Percentiles rank a stretch among this genome's conserved stretches.
Evolutionary conservation across 1,139 yeast species (phyloP).

Genomic region (Kodamaea plutei): DNA sequence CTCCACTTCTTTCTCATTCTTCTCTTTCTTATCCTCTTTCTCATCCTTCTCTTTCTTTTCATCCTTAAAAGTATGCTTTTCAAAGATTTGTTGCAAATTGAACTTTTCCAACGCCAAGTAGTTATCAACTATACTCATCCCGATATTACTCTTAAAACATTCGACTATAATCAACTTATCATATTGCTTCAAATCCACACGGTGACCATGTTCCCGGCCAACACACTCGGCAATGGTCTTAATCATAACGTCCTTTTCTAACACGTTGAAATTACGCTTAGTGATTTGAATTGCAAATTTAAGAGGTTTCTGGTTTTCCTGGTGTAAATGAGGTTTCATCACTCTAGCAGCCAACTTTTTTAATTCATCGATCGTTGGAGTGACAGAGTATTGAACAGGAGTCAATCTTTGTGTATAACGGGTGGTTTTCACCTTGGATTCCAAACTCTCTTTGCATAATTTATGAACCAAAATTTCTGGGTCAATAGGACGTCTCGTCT

Average conservation of each 20-base stretch:
- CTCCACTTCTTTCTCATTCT: slow-evolving; percentile 3
- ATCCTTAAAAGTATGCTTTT: slow-evolving; percentile 30
- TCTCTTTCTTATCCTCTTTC: slow-evolving; percentile 3
- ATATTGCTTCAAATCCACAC: slow-evolving; percentile 75
- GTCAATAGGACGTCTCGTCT: slow-evolving; percentile 70
- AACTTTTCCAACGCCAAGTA: slow-evolving; percentile 53
- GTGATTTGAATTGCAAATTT: slow-evolving; percentile 82
- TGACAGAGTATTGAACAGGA: slow-evolving; percentile 74
- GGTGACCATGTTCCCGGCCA: slow-evolving; percentile 66
- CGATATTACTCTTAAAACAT: slow-evolving; percentile 79
- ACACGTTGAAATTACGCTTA: slow-evolving; percentile 70
- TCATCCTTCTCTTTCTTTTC: slow-evolving; percentile 10
- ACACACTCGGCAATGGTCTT: slow-evolving; percentile 67
- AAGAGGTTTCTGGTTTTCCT: slow-evolving; percentile 42
- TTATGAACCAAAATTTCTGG: slow-evolving; percentile 68
- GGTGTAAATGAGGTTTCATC: slow-evolving; percentile 66
- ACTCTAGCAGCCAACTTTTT: slow-evolving; percentile 53
- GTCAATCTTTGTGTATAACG: slow-evolving; percentile 75
- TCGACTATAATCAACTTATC: slow-evolving; percentile 80
- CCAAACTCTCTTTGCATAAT: slow-evolving; percentile 58
- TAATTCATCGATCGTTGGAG: slow-evolving; percentile 68
- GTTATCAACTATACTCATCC: slow-evolving; percentile 72
- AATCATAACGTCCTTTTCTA: slow-evolving; percentile 68
- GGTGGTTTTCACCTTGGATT: slow-evolving; percentile 51
- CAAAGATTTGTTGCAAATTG: slow-evolving; percentile 63